These are phyloP conservation scores for Globisporangium ultimum DNA, from an alignment of 352 stramenopile genomes.

Conservation along the genomic window DNA sequence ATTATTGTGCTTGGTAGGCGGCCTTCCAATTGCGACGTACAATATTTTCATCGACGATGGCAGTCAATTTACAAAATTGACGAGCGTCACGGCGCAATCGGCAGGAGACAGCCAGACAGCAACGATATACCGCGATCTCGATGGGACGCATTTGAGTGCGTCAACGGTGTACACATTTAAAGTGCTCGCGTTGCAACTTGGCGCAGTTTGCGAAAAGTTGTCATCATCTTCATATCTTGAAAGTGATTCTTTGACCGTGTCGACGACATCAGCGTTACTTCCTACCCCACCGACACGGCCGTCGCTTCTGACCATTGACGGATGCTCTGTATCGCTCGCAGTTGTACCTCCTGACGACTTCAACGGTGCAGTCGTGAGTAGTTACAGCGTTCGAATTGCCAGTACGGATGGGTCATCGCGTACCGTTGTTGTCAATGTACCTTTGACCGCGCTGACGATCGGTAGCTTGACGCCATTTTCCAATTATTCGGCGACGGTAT, in stretches of 20 bases:
- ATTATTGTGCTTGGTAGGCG: conserved; percentile 20
- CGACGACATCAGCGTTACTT: conserved; percentile 22
- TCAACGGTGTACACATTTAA: conserved; percentile 40
- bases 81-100: conserved; percentile 18
- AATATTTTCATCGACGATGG: conserved; percentile 23
- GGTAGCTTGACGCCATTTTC: conserved; percentile 21
- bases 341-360: conserved; percentile 26
- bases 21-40: conserved; percentile 27
- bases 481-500: conserved; percentile 27
- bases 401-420: neutral
- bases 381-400: neutral
- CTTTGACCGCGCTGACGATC: conserved; percentile 10
- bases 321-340: conserved; percentile 20
- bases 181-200: conserved; percentile 35
- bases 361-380: conserved; percentile 23
- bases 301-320: conserved; percentile 13
- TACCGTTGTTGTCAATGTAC: conserved; percentile 8
- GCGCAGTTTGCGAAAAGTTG: conserved; percentile 33
- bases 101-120: conserved; percentile 12
- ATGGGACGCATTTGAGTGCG: conserved; percentile 15
- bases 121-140: conserved; percentile 16
- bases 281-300: conserved; percentile 22
- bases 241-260: conserved; percentile 27
- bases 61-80: conserved; percentile 22
- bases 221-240: conserved; percentile 14